A percentile compares a stretch with the other conserved stretches of the same genome.
Evolutionary conservation across 305 asterid genomes (phyloP).

Genomic region (Fraxinus angustifolia): DNA sequence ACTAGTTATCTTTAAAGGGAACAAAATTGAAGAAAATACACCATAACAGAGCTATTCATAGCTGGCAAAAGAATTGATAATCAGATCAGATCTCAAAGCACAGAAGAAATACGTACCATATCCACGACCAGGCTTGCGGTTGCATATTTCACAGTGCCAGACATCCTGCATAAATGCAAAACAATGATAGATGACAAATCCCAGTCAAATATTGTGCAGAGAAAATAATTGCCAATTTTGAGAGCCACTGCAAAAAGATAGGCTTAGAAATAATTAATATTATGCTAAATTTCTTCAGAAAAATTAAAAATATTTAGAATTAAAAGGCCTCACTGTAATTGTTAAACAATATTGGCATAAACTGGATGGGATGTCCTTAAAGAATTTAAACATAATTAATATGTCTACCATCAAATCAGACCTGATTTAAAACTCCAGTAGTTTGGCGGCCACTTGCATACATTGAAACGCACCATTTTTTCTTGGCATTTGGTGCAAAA

Average conservation of each 20-base stretch:
- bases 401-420: conserved; percentile 25
- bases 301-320: neutral
- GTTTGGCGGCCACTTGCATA: conserved; percentile 79
- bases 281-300: neutral
- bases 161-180: conserved; percentile 51
- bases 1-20: neutral
- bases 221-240: neutral
- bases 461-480: conserved; percentile 79
- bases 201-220: neutral
- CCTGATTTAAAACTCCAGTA: conserved; percentile 77
- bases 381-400: conserved; percentile 18
- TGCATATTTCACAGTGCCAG: conserved; percentile 87
- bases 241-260: neutral
- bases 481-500: conserved; percentile 74
- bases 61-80: neutral
- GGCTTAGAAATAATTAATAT: neutral
- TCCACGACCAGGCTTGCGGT: conserved; percentile 80
- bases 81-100: conserved; percentile 9
- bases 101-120: conserved; percentile 48
- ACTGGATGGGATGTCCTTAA: conserved; percentile 1
- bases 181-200: neutral
- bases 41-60: conserved; percentile 5
- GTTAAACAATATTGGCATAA: conserved; percentile 21
- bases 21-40: conserved; percentile 1
- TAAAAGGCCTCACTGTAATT: conserved; percentile 1